Conservation (phyloP, 192 early-diverging fungal species). For the Phlyctochytrium arcticum region DNA sequence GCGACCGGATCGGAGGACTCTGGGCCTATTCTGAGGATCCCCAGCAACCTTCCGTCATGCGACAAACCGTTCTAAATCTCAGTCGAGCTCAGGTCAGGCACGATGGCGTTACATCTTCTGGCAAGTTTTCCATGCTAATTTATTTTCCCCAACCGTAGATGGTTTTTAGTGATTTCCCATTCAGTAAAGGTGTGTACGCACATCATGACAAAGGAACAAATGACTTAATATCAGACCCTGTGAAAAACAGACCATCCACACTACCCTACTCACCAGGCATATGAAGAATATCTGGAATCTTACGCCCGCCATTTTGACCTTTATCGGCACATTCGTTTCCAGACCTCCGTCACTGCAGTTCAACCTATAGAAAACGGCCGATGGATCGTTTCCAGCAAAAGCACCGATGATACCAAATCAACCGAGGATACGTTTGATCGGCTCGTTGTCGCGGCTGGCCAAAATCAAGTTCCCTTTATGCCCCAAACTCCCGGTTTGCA, state of each 20-base stretch:
- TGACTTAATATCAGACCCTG: no score
- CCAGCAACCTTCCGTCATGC: conserved; percentile 50
- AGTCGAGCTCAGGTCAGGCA: no score
- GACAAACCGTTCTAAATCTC: conserved; percentile 49
- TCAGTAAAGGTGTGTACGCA: conserved; percentile 39
- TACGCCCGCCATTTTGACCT: conserved; percentile 50
- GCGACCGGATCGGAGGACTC: conserved; percentile 40
- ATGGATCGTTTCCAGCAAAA: no score
- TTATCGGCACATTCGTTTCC: conserved; percentile 44
- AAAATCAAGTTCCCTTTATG: conserved; percentile 48
- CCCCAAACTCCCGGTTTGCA: conserved; percentile 51
- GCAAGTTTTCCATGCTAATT: no score
- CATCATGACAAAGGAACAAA: no score
- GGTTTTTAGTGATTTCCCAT: conserved; percentile 47
- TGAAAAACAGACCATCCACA: conserved; percentile 47
- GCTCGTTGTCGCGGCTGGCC: conserved; percentile 57
- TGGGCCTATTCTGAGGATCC: conserved; percentile 49
- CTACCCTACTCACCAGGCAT: conserved; percentile 38
- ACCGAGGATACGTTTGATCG: conserved; percentile 43
- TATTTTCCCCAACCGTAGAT: conserved; percentile 44
- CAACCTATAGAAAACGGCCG: conserved; percentile 3
- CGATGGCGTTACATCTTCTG: no score
- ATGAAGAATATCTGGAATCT: conserved; percentile 47
- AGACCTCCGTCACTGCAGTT: conserved; percentile 41
- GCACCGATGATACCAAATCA: no score